A percentile compares a stretch with the other conserved stretches of the same genome.
Conservation (phyloP, 2,329 filamentous ascomycete species). For the Aspergillus pseudoglaucus region DNA sequence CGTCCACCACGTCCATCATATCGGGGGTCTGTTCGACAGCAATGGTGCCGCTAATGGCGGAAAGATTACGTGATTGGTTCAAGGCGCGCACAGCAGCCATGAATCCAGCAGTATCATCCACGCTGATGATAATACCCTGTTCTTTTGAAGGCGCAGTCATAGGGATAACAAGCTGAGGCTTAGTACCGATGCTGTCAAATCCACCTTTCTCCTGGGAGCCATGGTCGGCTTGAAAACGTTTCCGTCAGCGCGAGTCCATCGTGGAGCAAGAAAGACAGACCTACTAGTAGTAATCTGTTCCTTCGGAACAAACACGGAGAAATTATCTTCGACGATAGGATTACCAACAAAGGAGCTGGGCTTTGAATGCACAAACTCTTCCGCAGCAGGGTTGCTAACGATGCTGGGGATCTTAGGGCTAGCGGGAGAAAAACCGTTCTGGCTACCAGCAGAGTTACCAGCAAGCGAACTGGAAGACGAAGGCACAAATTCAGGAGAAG, state of each 20-base stretch:
- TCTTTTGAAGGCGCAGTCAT: background rate
- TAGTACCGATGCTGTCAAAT: background rate
- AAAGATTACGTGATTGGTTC: constrained; percentile 2
- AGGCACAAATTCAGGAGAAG: constrained; percentile 15
- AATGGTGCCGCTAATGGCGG: background rate
- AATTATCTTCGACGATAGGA: background rate
- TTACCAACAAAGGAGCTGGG: background rate
- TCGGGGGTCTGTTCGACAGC: background rate
- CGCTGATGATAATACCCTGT: constrained; percentile 6
- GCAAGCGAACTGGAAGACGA: background rate
- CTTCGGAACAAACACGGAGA: background rate
- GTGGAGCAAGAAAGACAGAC: background rate
- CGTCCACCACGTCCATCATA: background rate
- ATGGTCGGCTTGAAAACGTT: background rate
- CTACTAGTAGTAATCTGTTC: background rate
- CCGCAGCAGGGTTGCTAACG: background rate
- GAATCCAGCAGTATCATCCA: constrained; percentile 23
- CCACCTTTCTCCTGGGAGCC: background rate
- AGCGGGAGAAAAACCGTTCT: background rate
- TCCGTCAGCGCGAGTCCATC: background rate
- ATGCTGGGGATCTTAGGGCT: too few species aligned
- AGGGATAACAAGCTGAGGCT: background rate
- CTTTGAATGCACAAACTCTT: background rate
- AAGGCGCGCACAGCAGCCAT: constrained; percentile 20
- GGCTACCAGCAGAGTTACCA: background rate